Evolutionary conservation across 2,329 filamentous ascomycete genomes (phyloP), one percentile per base, ranked within the genome.

Genomic region (Penicillium sp.): DNA sequence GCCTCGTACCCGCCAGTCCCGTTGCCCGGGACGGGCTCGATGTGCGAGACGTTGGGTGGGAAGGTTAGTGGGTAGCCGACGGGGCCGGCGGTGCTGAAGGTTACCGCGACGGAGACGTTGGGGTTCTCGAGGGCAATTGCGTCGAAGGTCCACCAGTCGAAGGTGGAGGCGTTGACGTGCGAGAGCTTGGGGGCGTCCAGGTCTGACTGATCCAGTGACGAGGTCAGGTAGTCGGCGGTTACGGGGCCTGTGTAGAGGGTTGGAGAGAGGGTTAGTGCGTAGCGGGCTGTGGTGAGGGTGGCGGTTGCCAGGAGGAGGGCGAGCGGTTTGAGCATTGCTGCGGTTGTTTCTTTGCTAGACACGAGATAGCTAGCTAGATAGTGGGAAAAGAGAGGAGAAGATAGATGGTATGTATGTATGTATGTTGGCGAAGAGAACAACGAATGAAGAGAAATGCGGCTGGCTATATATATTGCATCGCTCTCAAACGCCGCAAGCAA

Each of bases 61-160:
- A 61, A 35, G 3, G 72, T 56, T 49, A 77, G 79, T 1, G 80
- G 76, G 7, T 82, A 82, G 11, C 75, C 77, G 4, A 67, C 47
- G 1, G 64, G 57, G 0, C 72, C 62, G 9, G 71, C 65, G 1
- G 70, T 71, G 61, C 74, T 75, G 64, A 79, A 77, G 23, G 71
- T 71, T 17, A 80, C 51, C 0, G 71, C 69, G 7, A 78, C 54
- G 0, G 70, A 72, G 21, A 70, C 66, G 7, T 66, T 61, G 1
- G 69, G 62, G 50, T 71, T 67, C 7, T 65, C 64, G 2, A 64
- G 52, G 1, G 76, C 70, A 11, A 80, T 69, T 21, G 67, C 75
- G 61, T 80, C 76, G 49, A 79, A 79, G 62, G 78, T 79, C 78
- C 78, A 80, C 76, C 76, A 79, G 66, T 77, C 74, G 50, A 74